Conservation (phyloP, 208 protist genomes). For the Acanthamoeba castellanii region DNA sequence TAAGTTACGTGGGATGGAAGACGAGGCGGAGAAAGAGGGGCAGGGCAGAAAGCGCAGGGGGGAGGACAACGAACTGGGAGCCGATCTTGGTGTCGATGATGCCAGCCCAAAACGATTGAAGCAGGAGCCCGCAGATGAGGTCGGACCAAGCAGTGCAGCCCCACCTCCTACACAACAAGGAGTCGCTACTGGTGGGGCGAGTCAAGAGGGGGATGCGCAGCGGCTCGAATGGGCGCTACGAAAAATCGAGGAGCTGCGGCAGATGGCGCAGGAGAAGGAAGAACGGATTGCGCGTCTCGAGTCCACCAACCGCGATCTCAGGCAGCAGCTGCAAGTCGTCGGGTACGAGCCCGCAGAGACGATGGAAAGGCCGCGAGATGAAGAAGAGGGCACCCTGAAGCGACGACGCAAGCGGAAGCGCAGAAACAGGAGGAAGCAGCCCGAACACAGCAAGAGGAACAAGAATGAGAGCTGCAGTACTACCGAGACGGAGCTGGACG, state of each 20-base stretch:
- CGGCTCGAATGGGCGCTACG: neutral
- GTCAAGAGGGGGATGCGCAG: neutral
- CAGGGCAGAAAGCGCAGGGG: neutral
- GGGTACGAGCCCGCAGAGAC: neutral
- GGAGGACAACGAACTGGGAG: no score
- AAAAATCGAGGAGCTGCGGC: neutral
- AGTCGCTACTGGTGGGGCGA: no score
- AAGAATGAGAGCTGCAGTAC: neutral
- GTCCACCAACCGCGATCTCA: neutral
- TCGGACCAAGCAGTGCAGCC: neutral
- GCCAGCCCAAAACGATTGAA: neutral
- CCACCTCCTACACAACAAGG: no score
- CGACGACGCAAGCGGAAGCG: neutral
- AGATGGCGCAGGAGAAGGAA: neutral
- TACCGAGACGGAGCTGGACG: neutral
- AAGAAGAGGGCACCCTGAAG: neutral
- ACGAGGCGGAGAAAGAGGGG: neutral
- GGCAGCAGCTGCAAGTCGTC: neutral
- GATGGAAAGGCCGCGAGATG: no score
- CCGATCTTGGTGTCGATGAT: no score
- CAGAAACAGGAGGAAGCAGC: neutral
- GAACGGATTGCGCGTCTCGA: neutral
- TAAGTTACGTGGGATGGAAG: neutral
- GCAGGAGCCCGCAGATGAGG: neutral
- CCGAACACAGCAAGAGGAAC: neutral